A percentile compares a stretch with the other conserved stretches of the same genome.
Conservation (phyloP, 805 yeast genomes). For the Grigorovia yakushimaensis region DNA sequence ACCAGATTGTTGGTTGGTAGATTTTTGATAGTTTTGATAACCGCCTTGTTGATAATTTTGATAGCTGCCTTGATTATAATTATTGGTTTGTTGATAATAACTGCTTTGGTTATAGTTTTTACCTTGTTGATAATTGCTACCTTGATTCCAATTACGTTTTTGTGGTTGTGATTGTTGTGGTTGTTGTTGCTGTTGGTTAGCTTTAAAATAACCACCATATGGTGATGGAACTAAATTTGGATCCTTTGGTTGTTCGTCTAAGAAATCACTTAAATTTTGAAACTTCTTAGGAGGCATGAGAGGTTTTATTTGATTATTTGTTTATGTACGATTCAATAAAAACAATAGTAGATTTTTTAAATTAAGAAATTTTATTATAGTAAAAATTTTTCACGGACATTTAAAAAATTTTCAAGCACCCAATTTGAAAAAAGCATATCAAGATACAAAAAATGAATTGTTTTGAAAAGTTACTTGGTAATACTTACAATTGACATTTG, state of each 20-base stretch:
- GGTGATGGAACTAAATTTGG: constrained; percentile 25
- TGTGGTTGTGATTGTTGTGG: constrained; percentile 2
- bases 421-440: background rate
- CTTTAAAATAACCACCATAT: constrained; percentile 27
- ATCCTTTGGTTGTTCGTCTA: constrained; percentile 24
- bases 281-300: constrained; percentile 24
- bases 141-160: constrained; percentile 9
- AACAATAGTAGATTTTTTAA: background rate
- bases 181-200: constrained; percentile 18
- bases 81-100: constrained; percentile 5
- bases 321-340: background rate
- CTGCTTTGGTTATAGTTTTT: constrained; percentile 11
- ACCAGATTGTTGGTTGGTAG: constrained; percentile 8
- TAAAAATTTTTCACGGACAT: constrained; percentile 1
- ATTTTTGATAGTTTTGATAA: constrained; percentile 8
- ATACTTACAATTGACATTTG: no score
- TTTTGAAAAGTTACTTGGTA: no score
- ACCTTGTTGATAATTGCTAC: constrained; percentile 6
- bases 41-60: constrained; percentile 10
- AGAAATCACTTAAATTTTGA: constrained; percentile 20
- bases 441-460: background rate
- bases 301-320: background rate
- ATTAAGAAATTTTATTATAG: background rate
- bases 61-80: background rate
- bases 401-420: background rate